Base-by-base conservation (phyloP, 768 basidiomycete genomes). In the Trametes maxima region DNA sequence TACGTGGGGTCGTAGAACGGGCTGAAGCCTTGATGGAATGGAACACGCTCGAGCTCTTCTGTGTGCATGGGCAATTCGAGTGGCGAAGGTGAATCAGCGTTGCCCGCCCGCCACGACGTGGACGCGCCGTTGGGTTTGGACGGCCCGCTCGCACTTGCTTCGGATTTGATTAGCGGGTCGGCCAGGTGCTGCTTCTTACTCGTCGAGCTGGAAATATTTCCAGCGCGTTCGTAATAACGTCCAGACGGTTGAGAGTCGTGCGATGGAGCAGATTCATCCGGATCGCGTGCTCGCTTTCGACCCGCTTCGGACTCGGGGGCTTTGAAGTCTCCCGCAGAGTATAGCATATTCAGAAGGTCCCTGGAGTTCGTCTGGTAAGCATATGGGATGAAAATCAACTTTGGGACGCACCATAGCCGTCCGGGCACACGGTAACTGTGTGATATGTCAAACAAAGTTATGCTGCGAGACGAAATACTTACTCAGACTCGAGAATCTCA, bases 1-100 rank as follows among this genome's bases (percentile, higher is more conserved):
- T 24, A n/a, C n/a, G 10, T 21, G 14, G 25, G 28, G 5, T 33
- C 46, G 55, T 43, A 22, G n/a, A 35, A 35, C 17, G 63, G 12
- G 39, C 37, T 53, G 53, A 58, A 54, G 1, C 54, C 28, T 72
- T 73, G 17, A 68, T 82, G 52, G 79, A 82, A 65, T 60, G 75
- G 39, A 78, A 80, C 77, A 69, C 79, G n/a, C 71, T 80, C 59
- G 58, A 72, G 22, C 70, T 82, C 35, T n/a, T 54, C 54, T 11
- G 57, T 67, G 39, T 42, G 51, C 8, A 67, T 21, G 7, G 65
- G 65, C 14, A 64, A 45, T 1, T 36, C 25, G 50, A 65, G 46
- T 2, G 51, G 43, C 21, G 24, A 22, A 13, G 45, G 19, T 3
- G 25, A 19, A 40, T 37, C 17, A 12, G 49, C 21, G 17, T 11